Base-by-base conservation (phyloP, 192 early-diverging fungal species). In the Linnemannia exigua region DNA sequence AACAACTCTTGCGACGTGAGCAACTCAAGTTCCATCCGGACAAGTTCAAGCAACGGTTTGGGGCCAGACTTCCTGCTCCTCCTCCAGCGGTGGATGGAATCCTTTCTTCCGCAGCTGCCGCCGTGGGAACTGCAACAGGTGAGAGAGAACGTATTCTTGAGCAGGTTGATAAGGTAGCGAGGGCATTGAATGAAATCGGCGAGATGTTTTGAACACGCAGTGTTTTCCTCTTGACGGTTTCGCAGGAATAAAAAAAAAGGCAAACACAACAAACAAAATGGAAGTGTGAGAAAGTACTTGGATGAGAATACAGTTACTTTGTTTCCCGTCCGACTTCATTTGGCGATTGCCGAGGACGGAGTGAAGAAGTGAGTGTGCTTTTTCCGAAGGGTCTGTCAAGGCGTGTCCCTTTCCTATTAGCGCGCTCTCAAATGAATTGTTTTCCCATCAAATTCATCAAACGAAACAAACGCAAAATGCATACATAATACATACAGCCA, bases 1-100 rank as follows among this genome's bases (percentile, higher is more conserved):
- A 69, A 41, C 82, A 84, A 46, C 8, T 79, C 16, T 41, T 84
- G 44, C 70, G 82, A 47, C 76, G 82, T 22, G 82, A 84, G n/a
- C 82, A 84, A 63, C 82, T 84, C 28, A 84, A 76, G 47, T 84
- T 84, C n/a, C 82, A 84, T 78, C 82, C 82, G 12, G 82, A 84
- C 82, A 84, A 84, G 46, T 84, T 84, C 36, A 50, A 47, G 31
- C 82, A 84, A n/a, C 63, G 76, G 16, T 84, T 84, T 47, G 82
- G 76, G 7, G 31, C 71, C 8, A 35, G 82, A n/a, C 44, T 84
- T 28, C 72, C 80, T 25, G 25, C 63, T 1, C 22, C 36, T 14
- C 31, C 67, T 22, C 1, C 15, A 38, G 36, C 25, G 17, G 3
- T 14, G 14, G 9, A 31, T 37, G 66, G 12, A 0, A 67, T 35